Evolutionary conservation across 2,329 filamentous ascomycete species (phyloP).

Genomic region (Aspergillus vadensis): DNA sequence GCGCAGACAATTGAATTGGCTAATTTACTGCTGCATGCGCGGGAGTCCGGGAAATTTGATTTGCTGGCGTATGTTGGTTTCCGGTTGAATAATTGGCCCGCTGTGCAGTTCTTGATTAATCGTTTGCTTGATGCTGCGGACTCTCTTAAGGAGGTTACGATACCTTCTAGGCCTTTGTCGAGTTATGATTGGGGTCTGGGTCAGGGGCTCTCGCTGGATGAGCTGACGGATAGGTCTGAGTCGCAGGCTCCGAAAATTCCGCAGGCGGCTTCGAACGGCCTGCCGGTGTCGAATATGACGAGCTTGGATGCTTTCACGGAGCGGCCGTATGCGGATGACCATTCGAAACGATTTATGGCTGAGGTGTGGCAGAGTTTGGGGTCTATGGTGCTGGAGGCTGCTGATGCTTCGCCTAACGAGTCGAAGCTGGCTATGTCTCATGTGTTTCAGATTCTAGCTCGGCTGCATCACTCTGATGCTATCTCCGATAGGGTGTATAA

Average conservation of each 20-base stretch:
- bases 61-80: constrained; percentile 45
- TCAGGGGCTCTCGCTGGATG: constrained; percentile 30
- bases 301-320: constrained; percentile 29
- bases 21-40: constrained; percentile 34
- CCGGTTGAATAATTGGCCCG: constrained; percentile 42
- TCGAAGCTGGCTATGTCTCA: constrained; percentile 46
- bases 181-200: constrained; percentile 32
- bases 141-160: constrained; percentile 20
- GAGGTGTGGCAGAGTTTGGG: constrained; percentile 45
- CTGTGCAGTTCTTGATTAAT: constrained; percentile 42
- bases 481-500: constrained; percentile 49
- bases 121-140: constrained; percentile 43
- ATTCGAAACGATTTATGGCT: constrained; percentile 33
- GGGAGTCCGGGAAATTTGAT: constrained; percentile 33
- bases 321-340: constrained; percentile 26
- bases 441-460: constrained; percentile 48
- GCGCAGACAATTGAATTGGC: constrained; percentile 34
- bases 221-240: constrained; percentile 27
- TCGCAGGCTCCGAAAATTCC: constrained; percentile 11
- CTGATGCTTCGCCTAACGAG: constrained; percentile 37
- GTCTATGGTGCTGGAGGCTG: constrained; percentile 44
- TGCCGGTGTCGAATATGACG: constrained; percentile 9
- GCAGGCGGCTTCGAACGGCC: neutral
- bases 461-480: constrained; percentile 47
- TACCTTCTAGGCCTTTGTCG: constrained; percentile 26